Evolutionary conservation across 208 protist species (phyloP).

Genomic region (Crithidia expoeki): DNA sequence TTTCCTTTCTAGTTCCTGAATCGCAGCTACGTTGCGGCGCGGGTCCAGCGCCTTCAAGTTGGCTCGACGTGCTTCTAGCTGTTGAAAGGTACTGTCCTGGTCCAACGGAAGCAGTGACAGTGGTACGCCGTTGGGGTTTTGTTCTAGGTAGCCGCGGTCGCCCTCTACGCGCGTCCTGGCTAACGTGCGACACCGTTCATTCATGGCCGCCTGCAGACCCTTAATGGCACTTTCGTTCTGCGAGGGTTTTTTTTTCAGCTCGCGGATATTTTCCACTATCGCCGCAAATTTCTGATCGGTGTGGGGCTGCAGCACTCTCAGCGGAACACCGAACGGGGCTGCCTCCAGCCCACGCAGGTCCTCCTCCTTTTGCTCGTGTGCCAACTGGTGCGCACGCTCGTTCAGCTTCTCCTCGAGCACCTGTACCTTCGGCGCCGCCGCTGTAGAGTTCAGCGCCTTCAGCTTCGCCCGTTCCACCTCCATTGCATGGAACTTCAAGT

Average conservation of each 20-base stretch:
- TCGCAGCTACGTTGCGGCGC: conserved; percentile 37
- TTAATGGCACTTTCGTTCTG: conserved; percentile 35
- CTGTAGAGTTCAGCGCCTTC: conserved; percentile 30
- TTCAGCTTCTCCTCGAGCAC: conserved; percentile 64
- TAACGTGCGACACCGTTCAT: conserved; percentile 50
- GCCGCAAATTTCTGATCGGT: conserved; percentile 40
- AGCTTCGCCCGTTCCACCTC: conserved; percentile 61
- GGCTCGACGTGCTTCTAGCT: conserved; percentile 57
- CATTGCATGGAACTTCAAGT: conserved; percentile 47
- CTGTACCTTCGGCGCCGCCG: conserved; percentile 26
- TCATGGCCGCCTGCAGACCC: conserved; percentile 47
- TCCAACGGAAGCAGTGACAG: conserved; percentile 48
- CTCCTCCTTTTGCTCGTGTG: conserved; percentile 47
- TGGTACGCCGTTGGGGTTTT: conserved; percentile 52
- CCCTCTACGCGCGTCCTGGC: conserved; percentile 40
- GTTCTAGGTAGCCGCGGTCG: conserved; percentile 60
- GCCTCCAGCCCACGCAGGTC: conserved; percentile 48
- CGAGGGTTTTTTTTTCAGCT: conserved; percentile 30
- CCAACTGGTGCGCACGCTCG: conserved; percentile 62
- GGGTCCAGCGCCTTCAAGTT: conserved; percentile 46
- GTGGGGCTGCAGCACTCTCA: conserved; percentile 51
- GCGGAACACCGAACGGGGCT: conserved; percentile 49
- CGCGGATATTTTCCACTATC: conserved; percentile 42
- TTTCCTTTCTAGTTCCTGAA: conserved; percentile 33
- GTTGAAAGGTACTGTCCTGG: conserved; percentile 53